Evolutionary conservation across 2,329 filamentous ascomycete species (phyloP), one percentile per base, ranked within the genome.

Genomic region (Fusarium udum): DNA sequence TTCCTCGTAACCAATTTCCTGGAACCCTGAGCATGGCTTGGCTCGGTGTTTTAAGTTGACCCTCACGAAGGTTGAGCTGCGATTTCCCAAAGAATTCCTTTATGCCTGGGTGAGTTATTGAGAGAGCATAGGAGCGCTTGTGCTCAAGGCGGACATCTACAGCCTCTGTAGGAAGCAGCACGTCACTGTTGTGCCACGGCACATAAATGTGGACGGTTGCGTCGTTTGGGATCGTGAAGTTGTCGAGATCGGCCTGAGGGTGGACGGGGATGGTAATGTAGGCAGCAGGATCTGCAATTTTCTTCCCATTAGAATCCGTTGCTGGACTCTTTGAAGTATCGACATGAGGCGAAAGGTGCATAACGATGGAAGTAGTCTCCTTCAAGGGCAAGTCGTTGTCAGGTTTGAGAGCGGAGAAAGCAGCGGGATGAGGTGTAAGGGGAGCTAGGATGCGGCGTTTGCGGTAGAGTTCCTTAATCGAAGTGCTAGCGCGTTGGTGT

Each of bases 91-190:
- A 78, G 75, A 89, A 90, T 10, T 81, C 64, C 36, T 78, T 73
- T 16, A 90, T 28, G 6, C 45, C 72, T 1, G 83, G 79, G 42
- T 81, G 79, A 11, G 78, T 77, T n/a, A 80, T 74, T 40, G 79
- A 78, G 34, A 90, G 77, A 45, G 84, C 81, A 10, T 82, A 78
- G 12, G 86, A 78, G 28, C 78, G 77, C 24, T 80, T 78, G 32
- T 79, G 78, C 28, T 79, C 78, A 48, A 89, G 67, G 45, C 87
- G 86, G 42, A 87, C 77, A 71, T 90, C 88, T 55, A 89, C 84
- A 53, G 79, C 80, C 37, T 83, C 80, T 1, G 75, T 63, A 2
- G 88, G 87, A 8, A 88, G 80, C 40, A 88, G 77, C 8, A 87
- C 76, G 72, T 89, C 87, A 56, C 80, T 71, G 72, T 78, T 24